A percentile compares a stretch with the other conserved stretches of the same genome.
phyloP scores from a whole-genome alignment of 805 yeast genomes.

The Saturnispora halmiae region DNA sequence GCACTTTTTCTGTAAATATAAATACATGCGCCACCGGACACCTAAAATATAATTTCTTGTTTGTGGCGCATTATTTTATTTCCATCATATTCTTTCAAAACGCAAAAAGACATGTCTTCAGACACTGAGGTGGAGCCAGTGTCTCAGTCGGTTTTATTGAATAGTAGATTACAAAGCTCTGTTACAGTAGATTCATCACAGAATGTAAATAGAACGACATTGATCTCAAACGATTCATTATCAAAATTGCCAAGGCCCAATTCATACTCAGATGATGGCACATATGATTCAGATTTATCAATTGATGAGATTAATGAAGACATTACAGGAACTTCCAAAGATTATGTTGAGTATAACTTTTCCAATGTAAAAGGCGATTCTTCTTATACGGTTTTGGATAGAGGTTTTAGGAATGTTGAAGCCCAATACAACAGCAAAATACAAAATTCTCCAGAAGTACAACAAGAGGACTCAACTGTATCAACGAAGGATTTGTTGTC shows the following conservation, averaged over 20 bases:
- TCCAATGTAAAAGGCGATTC: conserved; percentile 11
- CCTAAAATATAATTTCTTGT: no score
- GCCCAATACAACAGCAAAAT: neutral
- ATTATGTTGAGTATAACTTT: conserved; percentile 24
- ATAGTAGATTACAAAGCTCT: neutral
- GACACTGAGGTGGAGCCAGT: conserved; percentile 4
- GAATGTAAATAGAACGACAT: neutral
- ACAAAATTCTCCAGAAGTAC: neutral
- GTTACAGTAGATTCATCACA: conserved; percentile 2
- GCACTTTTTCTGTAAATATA: no score
- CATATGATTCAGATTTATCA: conserved; percentile 3
- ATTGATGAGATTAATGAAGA: neutral
- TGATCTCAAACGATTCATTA: conserved; percentile 1
- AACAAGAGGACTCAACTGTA: neutral
- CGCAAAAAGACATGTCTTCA: conserved; percentile 2
- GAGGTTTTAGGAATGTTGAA: conserved; percentile 13
- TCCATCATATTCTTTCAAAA: neutral
- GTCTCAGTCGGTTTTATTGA: conserved; percentile 1
- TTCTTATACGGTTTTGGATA: conserved; percentile 17
- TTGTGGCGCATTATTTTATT: neutral
- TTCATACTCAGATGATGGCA: neutral
- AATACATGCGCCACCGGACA: neutral
- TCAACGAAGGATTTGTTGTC: neutral
- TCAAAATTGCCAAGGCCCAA: neutral
- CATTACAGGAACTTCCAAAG: conserved; percentile 14